phyloP scores from a whole-genome alignment of 768 basidiomycete genomes.

The Naganishia randhawae region DNA sequence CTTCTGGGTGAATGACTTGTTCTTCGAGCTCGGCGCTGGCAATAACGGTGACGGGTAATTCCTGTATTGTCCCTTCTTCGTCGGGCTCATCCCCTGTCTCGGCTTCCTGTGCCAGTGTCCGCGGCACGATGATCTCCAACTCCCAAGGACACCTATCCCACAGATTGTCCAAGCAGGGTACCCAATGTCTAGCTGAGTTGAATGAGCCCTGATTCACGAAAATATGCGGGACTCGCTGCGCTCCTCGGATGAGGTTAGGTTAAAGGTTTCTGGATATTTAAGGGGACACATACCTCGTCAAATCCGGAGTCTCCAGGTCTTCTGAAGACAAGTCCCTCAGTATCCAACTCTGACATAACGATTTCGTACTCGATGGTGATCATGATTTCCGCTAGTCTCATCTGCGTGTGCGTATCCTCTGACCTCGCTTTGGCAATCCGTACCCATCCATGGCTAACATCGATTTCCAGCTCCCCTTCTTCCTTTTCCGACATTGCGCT shows the following conservation, averaged over 20 bases:
- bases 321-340: constrained; percentile 45
- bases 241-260: neutral
- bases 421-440: constrained; percentile 60
- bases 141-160: constrained; percentile 99
- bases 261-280: neutral
- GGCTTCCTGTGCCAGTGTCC: constrained; percentile 41
- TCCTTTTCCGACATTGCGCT: constrained; percentile 84
- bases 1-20: constrained; percentile 92
- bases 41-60: constrained; percentile 71
- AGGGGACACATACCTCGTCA: constrained; percentile 35
- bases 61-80: constrained; percentile 49
- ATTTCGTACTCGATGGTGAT: constrained; percentile 45
- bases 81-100: constrained; percentile 49
- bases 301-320: constrained; percentile 38
- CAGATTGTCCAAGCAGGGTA: constrained; percentile 90
- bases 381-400: constrained; percentile 40
- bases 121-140: constrained; percentile 87
- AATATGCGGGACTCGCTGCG: constrained; percentile 83
- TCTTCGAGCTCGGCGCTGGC: constrained; percentile 94
- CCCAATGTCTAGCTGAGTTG: constrained; percentile 93
- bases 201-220: constrained; percentile 83
- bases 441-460: constrained; percentile 57
- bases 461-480: constrained; percentile 90
- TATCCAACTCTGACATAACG: constrained; percentile 51
- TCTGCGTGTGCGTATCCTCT: constrained; percentile 58